phyloP scores from a whole-genome alignment of 352 stramenopile genomes.

The Pythium vanterpoolii region DNA sequence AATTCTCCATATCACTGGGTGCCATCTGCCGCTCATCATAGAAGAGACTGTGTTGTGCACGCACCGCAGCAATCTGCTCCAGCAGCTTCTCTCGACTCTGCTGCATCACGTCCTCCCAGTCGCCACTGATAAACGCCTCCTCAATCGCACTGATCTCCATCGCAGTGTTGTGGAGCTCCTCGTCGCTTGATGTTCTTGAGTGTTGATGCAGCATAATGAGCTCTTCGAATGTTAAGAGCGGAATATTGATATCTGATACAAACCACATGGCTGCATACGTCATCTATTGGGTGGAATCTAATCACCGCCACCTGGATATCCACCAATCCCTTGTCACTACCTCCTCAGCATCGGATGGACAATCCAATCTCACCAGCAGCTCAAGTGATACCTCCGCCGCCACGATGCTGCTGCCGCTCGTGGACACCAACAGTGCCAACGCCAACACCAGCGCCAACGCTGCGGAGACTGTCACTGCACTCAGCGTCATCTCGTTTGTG shows the following conservation, averaged over 20 bases:
- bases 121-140: slow-evolving; percentile 52
- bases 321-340: slow-evolving; percentile 12
- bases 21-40: background rate
- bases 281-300: slow-evolving; percentile 24
- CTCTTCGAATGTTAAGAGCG: background rate
- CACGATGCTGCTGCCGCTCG: slow-evolving; percentile 31
- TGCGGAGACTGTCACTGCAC: slow-evolving; percentile 25
- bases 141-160: slow-evolving; percentile 44
- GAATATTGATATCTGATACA: slow-evolving; percentile 6
- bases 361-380: slow-evolving; percentile 1
- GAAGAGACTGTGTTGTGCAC: background rate
- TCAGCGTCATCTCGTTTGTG: slow-evolving; percentile 48
- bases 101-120: slow-evolving; percentile 49
- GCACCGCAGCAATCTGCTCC: background rate
- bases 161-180: background rate
- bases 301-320: slow-evolving; percentile 6
- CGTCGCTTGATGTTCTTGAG: slow-evolving; percentile 6
- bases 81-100: slow-evolving; percentile 33
- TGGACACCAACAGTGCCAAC: slow-evolving; percentile 11
- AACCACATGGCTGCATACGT: slow-evolving; percentile 15
- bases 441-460: slow-evolving; percentile 1
- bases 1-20: background rate
- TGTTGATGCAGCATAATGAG: slow-evolving; percentile 9
- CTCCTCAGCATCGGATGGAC: slow-evolving; percentile 18
- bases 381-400: background rate